Percentiles rank a stretch among this genome's conserved stretches.
Evolutionary conservation across 164 flowering plant genomes (phyloP).

Genomic region (Paratinospora sagittata): DNA sequence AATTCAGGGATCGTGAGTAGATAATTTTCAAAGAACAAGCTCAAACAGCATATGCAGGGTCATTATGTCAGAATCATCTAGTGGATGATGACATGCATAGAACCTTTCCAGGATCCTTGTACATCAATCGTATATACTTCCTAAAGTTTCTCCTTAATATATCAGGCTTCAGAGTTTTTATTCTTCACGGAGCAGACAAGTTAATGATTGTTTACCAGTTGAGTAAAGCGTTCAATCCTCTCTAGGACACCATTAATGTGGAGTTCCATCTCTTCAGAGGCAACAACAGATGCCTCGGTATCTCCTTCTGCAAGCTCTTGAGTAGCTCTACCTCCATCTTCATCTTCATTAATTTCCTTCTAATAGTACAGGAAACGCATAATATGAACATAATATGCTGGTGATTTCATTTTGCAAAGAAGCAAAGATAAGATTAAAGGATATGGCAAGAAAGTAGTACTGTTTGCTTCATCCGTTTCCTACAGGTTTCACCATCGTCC

Average conservation of each 20-base stretch:
- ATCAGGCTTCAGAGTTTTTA: background rate
- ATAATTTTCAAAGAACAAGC: background rate
- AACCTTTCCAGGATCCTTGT: background rate
- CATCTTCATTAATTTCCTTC: conserved; percentile 34
- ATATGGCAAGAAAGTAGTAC: conserved; percentile 18
- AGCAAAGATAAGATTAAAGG: background rate
- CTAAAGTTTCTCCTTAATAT: background rate
- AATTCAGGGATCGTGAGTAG: background rate
- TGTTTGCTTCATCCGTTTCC: conserved; percentile 42
- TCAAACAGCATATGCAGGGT: background rate
- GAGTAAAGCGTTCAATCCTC: conserved; percentile 68
- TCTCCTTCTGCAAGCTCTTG: conserved; percentile 30
- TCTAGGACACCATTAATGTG: conserved; percentile 48
- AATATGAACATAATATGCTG: background rate
- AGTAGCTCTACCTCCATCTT: conserved; percentile 16
- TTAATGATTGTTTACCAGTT: conserved; percentile 35
- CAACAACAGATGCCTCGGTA: conserved; percentile 29
- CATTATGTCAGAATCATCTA: background rate
- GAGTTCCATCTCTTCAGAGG: conserved; percentile 70
- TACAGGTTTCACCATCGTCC: conserved; percentile 20
- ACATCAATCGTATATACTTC: too few species aligned
- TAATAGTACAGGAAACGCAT: background rate
- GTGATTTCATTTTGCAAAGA: background rate
- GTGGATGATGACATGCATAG: background rate
- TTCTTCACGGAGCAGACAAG: background rate